Conservation (phyloP, 2,329 filamentous ascomycete genomes). For the Dactylonectria macrodidyma region DNA sequence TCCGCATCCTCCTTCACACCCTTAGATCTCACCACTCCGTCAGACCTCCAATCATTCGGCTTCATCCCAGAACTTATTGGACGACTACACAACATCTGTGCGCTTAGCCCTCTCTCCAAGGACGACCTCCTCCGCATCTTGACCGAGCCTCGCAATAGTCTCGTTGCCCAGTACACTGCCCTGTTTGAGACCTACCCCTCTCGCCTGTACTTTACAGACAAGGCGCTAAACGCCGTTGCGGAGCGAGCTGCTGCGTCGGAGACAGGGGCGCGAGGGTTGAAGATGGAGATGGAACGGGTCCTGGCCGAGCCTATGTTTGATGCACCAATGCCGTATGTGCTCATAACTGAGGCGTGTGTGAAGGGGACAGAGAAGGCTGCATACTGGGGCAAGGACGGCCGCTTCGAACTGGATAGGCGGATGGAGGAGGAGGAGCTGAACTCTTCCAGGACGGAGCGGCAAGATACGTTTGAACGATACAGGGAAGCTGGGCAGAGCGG, state of each 20-base stretch:
- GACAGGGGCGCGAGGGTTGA: slow-evolving; percentile 85
- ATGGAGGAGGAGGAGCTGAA: slow-evolving; percentile 74
- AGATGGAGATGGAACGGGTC: slow-evolving; percentile 86
- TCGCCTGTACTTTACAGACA: slow-evolving; percentile 85
- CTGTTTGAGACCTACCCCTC: slow-evolving; percentile 87
- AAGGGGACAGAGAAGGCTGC: slow-evolving; percentile 71
- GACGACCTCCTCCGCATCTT: slow-evolving; percentile 85
- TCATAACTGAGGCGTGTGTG: slow-evolving; percentile 80
- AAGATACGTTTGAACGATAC: slow-evolving; percentile 57
- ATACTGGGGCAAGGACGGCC: slow-evolving; percentile 79
- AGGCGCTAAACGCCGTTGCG: slow-evolving; percentile 86
- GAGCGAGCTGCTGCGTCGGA: slow-evolving; percentile 71
- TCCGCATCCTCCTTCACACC: slow-evolving; percentile 63
- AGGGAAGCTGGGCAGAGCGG: slow-evolving; percentile 65
- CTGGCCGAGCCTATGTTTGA: slow-evolving; percentile 87
- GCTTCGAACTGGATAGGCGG: slow-evolving; percentile 77
- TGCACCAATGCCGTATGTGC: slow-evolving; percentile 81
- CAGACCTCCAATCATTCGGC: slow-evolving; percentile 86
- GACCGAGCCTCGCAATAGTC: slow-evolving; percentile 90
- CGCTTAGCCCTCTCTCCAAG: slow-evolving; percentile 81
- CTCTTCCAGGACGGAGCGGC: slow-evolving; percentile 34
- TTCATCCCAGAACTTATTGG: slow-evolving; percentile 97
- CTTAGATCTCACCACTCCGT: slow-evolving; percentile 81
- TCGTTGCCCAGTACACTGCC: slow-evolving; percentile 90
- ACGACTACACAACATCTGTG: slow-evolving; percentile 91